A percentile compares a stretch with the other conserved stretches of the same genome.
These are phyloP conservation scores for Mycena epipterygia DNA, from an alignment of 768 basidiomycete species.

Conservation along the genomic window DNA sequence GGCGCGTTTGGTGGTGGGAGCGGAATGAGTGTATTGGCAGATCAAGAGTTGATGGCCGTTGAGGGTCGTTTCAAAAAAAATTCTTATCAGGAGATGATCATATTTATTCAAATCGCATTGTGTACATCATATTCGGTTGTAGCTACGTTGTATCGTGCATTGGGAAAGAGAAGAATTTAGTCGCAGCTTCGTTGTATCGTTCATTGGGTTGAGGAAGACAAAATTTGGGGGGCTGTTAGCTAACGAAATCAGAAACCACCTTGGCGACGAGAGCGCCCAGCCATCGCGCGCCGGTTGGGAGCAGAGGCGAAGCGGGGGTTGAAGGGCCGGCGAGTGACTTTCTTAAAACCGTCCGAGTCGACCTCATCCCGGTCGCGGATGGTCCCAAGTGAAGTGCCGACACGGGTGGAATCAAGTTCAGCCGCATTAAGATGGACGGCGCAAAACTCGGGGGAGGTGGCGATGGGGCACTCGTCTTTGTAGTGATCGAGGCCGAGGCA, in stretches of 20 bases:
- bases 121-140: no score
- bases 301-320: not conserved
- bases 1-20: no score
- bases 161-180: no score
- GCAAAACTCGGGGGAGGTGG: not conserved
- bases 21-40: no score
- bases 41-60: no score
- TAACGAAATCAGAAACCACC: not conserved
- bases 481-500: slow-evolving; percentile 25
- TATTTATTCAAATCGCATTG: no score
- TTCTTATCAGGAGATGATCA: no score
- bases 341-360: slow-evolving; percentile 9
- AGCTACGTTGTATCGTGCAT: no score
- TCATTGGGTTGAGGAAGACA: no score
- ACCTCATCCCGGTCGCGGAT: slow-evolving; percentile 7
- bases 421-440: slow-evolving; percentile 9
- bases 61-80: no score
- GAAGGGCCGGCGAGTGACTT: not conserved
- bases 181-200: no score
- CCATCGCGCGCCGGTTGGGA: not conserved
- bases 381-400: not conserved
- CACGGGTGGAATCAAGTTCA: not conserved
- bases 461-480: slow-evolving; percentile 18
- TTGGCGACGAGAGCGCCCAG: not conserved
- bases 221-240: no score